Base-by-base conservation (phyloP, 768 basidiomycete genomes). In the Trametes gibbosa region DNA sequence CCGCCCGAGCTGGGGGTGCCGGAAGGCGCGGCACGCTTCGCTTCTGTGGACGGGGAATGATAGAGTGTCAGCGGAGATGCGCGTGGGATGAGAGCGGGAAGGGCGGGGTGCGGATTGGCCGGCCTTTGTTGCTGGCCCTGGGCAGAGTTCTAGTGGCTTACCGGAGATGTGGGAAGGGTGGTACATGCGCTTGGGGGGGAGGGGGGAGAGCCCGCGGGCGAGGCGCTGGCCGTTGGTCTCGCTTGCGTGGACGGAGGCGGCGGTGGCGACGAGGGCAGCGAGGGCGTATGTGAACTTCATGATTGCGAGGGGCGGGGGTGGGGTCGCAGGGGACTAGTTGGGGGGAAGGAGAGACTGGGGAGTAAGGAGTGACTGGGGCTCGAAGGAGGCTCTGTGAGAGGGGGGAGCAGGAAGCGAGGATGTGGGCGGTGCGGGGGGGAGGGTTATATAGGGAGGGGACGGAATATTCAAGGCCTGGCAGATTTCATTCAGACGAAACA, bases 241-340 rank as follows among this genome's bases (percentile, higher is more conserved):
- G 46, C 23, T 8, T 23, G 61, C 61, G 47, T 57, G 47, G 47
- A 54, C 61, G 19, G 56, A 57, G 47, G 53, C 61, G 42, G 61
- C 56, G 34, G 61, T 42, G 32, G 56, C 61, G 29, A 58, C 47
- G 51, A 62, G 40, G 27, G 61, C 52, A 21, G 56, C 56, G 53
- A 54, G 34, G 53, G 61, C 56, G 56, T 53, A 57, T 5, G 56
- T 27, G 61, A 62, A 58, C 61, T 58, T 62, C 61, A 62, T 62
- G 19, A 42, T 37, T 37, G 43, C 43, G 35, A 47, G n/a, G 40
- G 29, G 40, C 14, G 41, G 40, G 32, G 24, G 3, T 55, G 50
- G 45, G 60, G 32, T 55, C 50, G 60, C 54, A 56, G 50, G 43
- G 46, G 51, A 52, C 48, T 35, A 56, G 27, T 40, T 48, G 17